A percentile compares a stretch with the other conserved stretches of the same genome.
Conservation (phyloP, 192 early-diverging fungal species). For the Backusella tuberculispora region DNA sequence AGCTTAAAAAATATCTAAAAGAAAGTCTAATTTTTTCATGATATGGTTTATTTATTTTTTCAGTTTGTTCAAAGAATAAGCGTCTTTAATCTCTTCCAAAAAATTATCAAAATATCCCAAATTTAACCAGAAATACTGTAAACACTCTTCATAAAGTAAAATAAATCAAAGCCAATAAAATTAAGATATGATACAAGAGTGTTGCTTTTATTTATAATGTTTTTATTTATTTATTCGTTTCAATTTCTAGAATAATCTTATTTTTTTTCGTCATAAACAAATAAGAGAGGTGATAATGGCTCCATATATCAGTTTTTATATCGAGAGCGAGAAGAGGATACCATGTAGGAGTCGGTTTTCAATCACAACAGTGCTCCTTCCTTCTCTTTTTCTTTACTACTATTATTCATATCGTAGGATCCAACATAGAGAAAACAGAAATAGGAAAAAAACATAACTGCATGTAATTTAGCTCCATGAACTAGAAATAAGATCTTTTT, state of each 20-base stretch:
- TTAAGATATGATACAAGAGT: too few relatives aligned
- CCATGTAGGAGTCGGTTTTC: not conserved
- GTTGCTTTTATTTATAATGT: not conserved
- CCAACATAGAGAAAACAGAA: not conserved
- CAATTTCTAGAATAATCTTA: not conserved
- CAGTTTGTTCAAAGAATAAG: too few relatives aligned
- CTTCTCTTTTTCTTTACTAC: not conserved
- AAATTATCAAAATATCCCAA: too few relatives aligned
- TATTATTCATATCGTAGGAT: not conserved
- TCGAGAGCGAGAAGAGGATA: not conserved
- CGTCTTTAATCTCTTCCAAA: too few relatives aligned
- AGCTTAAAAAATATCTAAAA: too few relatives aligned
- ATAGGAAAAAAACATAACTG: not conserved
- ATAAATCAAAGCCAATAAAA: too few relatives aligned
- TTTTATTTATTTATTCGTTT: not conserved
- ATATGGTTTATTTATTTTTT: too few relatives aligned
- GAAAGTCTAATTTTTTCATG: too few relatives aligned
- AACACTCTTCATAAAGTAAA: too few relatives aligned
- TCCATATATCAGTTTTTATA: not conserved
- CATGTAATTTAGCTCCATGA: constrained; percentile 29
- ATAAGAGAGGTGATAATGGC: not conserved
- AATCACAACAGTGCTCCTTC: not conserved
- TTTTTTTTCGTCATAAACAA: not conserved
- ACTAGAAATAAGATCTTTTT: constrained; percentile 40
- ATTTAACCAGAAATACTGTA: too few relatives aligned